Conservation (phyloP, 2,329 filamentous ascomycete genomes). For the Colletotrichum eleusines region DNA sequence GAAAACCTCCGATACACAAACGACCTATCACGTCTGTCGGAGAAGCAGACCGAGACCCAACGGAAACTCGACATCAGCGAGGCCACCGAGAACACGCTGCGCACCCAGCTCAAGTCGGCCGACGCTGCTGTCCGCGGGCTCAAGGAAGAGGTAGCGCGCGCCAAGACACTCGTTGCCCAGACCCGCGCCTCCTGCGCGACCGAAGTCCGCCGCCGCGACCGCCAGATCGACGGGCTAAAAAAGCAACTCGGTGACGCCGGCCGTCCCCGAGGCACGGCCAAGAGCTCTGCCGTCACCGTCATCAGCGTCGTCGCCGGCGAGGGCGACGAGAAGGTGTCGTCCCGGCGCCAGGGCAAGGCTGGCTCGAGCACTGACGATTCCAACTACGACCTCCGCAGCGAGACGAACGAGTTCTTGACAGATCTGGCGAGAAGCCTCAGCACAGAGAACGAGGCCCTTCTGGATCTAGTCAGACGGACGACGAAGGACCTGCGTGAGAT, state of each 20-base stretch:
- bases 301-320: slow-evolving; percentile 69
- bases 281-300: slow-evolving; percentile 66
- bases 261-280: slow-evolving; percentile 69
- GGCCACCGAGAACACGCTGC: slow-evolving; percentile 77
- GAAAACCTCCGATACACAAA: slow-evolving; percentile 80
- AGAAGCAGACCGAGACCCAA: slow-evolving; percentile 66
- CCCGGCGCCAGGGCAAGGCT: slow-evolving; percentile 42
- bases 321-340: slow-evolving; percentile 60
- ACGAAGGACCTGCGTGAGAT: slow-evolving; percentile 78
- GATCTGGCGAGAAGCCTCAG: slow-evolving; percentile 85
- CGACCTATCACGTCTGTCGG: slow-evolving; percentile 71
- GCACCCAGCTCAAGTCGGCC: slow-evolving; percentile 77
- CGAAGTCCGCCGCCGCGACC: slow-evolving; percentile 89
- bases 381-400: slow-evolving; percentile 79
- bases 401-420: slow-evolving; percentile 92
- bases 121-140: slow-evolving; percentile 81
- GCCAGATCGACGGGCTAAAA: slow-evolving; percentile 90
- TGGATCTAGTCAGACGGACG: slow-evolving; percentile 78
- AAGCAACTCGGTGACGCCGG: slow-evolving; percentile 82
- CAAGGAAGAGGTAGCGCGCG: slow-evolving; percentile 84
- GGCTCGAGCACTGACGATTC: slow-evolving; percentile 58
- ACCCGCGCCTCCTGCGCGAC: slow-evolving; percentile 89
- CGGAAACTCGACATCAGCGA: slow-evolving; percentile 70
- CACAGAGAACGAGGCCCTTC: slow-evolving; percentile 90
- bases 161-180: slow-evolving; percentile 84